These are phyloP conservation scores for Tylopilus sp. DNA, from an alignment of 1,284 basidiomycete species.

Conservation along the genomic window DNA sequence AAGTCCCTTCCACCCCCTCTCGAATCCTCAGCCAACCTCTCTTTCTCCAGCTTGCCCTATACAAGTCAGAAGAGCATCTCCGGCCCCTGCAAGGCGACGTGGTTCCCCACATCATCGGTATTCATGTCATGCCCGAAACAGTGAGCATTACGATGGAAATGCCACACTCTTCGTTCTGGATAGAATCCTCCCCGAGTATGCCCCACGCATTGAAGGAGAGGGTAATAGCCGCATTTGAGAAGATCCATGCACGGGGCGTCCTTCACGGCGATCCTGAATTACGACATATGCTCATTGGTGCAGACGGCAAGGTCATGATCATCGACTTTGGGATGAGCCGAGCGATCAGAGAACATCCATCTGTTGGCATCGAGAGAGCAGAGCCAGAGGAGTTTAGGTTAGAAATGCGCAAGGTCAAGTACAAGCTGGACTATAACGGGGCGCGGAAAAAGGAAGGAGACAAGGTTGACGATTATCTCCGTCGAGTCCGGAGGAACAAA, in stretches of 20 bases:
- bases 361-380: slow-evolving; percentile 37
- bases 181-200: slow-evolving; percentile 51
- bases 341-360: slow-evolving; percentile 35
- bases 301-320: slow-evolving; percentile 50
- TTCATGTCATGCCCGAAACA: slow-evolving; percentile 38
- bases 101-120: slow-evolving; percentile 51
- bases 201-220: slow-evolving; percentile 46
- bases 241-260: slow-evolving; percentile 47
- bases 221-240: slow-evolving; percentile 45
- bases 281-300: slow-evolving; percentile 54
- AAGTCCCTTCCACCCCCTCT: slow-evolving; percentile 1
- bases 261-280: slow-evolving; percentile 49
- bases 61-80: slow-evolving; percentile 44
- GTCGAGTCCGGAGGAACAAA: slow-evolving; percentile 27
- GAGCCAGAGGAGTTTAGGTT: slow-evolving; percentile 40
- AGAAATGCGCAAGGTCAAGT: slow-evolving; percentile 55
- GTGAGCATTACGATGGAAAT: slow-evolving; percentile 49
- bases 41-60: slow-evolving; percentile 35
- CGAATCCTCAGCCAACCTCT: slow-evolving; percentile 1
- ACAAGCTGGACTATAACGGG: slow-evolving; percentile 40
- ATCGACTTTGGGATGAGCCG: slow-evolving; percentile 52
- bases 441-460: slow-evolving; percentile 30
- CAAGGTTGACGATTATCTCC: slow-evolving; percentile 31
- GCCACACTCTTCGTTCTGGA: slow-evolving; percentile 52
- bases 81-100: slow-evolving; percentile 48